These are phyloP conservation scores for Talaromyces sp. DNA, from an alignment of 2,329 filamentous ascomycete species.

Conservation along the genomic window DNA sequence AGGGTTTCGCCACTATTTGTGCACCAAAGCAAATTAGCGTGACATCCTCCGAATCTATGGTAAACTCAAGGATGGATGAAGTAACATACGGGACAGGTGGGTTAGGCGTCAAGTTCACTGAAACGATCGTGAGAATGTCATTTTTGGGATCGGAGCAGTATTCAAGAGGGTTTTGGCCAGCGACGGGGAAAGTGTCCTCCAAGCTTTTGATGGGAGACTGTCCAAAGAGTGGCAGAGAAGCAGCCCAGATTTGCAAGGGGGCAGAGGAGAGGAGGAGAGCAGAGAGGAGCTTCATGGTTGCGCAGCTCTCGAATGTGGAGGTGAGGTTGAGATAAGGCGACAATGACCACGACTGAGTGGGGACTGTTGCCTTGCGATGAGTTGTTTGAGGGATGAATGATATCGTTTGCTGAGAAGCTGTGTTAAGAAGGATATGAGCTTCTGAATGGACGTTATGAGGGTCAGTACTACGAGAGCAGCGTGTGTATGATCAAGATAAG, in stretches of 20 bases:
- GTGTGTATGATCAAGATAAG: not conserved
- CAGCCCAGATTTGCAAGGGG: slow-evolving; percentile 44
- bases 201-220: slow-evolving; percentile 50
- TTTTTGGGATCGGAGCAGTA: slow-evolving; percentile 68
- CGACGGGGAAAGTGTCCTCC: slow-evolving; percentile 60
- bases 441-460: not conserved
- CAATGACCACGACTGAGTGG: not conserved
- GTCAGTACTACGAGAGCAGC: not conserved
- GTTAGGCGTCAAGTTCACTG: slow-evolving; percentile 78
- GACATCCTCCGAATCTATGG: not conserved
- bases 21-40: slow-evolving; percentile 20
- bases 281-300: slow-evolving; percentile 41
- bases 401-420: not conserved
- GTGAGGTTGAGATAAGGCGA: slow-evolving; percentile 9
- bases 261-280: slow-evolving; percentile 44
- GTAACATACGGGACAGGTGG: slow-evolving; percentile 75
- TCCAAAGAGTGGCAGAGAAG: slow-evolving; percentile 47
- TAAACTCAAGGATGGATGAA: not conserved
- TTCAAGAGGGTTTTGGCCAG: slow-evolving; percentile 78
- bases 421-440: not conserved
- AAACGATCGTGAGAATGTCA: slow-evolving; percentile 71
- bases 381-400: not conserved
- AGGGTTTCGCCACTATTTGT: slow-evolving; percentile 68
- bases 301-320: not conserved
- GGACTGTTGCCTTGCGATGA: not conserved